Conservation (phyloP, 2,329 filamentous ascomycete species). For the Epichloe hybrida region DNA sequence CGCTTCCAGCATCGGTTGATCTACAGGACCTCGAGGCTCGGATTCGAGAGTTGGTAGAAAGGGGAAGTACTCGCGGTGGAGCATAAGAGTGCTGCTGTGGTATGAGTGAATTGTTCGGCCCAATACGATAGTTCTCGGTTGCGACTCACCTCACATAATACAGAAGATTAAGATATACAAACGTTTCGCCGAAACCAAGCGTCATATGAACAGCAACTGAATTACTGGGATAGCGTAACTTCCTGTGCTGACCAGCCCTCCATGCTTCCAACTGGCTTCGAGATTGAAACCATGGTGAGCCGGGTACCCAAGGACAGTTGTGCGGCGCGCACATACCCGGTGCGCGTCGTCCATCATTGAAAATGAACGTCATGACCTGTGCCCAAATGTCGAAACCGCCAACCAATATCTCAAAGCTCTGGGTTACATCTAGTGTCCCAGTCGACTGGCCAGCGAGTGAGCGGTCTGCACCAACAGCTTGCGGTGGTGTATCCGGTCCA, state of each 20-base stretch:
- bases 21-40: constrained; percentile 24
- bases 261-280: constrained; percentile 19
- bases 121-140: background rate
- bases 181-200: constrained; percentile 26
- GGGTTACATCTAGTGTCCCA: constrained; percentile 13
- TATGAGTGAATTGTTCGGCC: background rate
- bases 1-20: constrained; percentile 25
- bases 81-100: constrained; percentile 22
- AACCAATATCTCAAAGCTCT: constrained; percentile 23
- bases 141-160: constrained; percentile 27
- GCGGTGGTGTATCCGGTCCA: constrained; percentile 14
- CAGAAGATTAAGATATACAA: constrained; percentile 28
- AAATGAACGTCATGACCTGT: constrained; percentile 26
- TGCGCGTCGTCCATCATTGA: constrained; percentile 27
- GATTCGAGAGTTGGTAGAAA: constrained; percentile 25
- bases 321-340: constrained; percentile 23
- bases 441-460: constrained; percentile 2
- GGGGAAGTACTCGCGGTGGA: constrained; percentile 30
- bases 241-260: constrained; percentile 21
- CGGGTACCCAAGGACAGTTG: constrained; percentile 26
- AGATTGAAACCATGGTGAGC: constrained; percentile 21
- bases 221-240: constrained; percentile 23
- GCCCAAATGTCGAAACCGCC: constrained; percentile 31
- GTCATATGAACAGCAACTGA: constrained; percentile 25
- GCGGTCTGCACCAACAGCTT: constrained; percentile 3